phyloP scores from a whole-genome alignment of 225 moss, liverwort and hornwort genomes.

The Pleurozium schreberi region DNA sequence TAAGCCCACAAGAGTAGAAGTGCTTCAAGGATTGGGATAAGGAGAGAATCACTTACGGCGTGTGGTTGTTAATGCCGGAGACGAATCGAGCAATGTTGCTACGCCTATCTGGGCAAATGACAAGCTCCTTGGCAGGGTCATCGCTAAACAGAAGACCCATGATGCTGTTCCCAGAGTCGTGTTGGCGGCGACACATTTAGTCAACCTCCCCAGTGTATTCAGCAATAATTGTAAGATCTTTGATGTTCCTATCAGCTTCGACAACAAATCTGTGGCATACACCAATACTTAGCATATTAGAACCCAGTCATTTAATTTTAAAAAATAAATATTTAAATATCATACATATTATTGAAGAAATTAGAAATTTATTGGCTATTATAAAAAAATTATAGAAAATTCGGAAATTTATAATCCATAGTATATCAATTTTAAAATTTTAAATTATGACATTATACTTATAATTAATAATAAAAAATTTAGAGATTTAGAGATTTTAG shows the following conservation, averaged over 20 bases:
- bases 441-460: background rate
- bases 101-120: constrained; percentile 87
- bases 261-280: constrained; percentile 67
- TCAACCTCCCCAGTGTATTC: constrained; percentile 97
- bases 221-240: constrained; percentile 87
- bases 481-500: too few relatives aligned
- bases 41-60: constrained; percentile 33
- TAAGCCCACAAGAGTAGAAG: background rate
- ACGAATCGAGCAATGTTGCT: constrained; percentile 90
- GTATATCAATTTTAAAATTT: fast-evolving
- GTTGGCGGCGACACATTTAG: constrained; percentile 62
- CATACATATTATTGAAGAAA: background rate
- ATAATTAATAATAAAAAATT: background rate
- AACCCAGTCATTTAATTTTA: background rate
- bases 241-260: constrained; percentile 79
- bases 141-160: constrained; percentile 85
- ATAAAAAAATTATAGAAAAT: background rate
- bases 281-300: background rate
- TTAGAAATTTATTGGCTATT: background rate
- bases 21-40: background rate
- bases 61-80: constrained; percentile 92
- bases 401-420: background rate
- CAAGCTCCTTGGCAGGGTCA: constrained; percentile 57
- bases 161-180: constrained; percentile 76
- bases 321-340: background rate